Conservation (phyloP, 805 yeast genomes). For the Starmera amethionina region DNA sequence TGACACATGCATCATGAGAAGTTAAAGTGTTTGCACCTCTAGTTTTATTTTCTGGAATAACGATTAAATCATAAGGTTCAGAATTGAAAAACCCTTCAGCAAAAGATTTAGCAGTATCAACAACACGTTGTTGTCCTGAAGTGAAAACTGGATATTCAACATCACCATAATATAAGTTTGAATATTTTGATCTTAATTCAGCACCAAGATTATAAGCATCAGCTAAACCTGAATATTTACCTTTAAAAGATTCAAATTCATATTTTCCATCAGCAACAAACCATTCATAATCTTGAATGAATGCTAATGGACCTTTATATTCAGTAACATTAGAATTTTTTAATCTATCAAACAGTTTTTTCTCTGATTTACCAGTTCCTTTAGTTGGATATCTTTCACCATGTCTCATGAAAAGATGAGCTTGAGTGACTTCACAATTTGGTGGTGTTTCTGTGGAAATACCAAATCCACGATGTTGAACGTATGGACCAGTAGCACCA, state of each 20-base stretch:
- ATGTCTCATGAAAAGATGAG: constrained; percentile 64
- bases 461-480: constrained; percentile 42
- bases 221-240: constrained; percentile 37
- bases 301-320: constrained; percentile 40
- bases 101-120: constrained; percentile 35
- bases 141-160: constrained; percentile 35
- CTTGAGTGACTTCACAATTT: constrained; percentile 50
- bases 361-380: constrained; percentile 21
- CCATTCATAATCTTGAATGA: constrained; percentile 45
- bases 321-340: constrained; percentile 23
- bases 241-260: constrained; percentile 29
- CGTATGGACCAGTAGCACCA: constrained; percentile 51
- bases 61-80: constrained; percentile 22
- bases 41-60: constrained; percentile 27
- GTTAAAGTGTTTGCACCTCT: constrained; percentile 44
- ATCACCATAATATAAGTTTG: constrained; percentile 26
- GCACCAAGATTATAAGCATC: constrained; percentile 36
- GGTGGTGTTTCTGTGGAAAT: constrained; percentile 37
- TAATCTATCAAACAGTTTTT: constrained; percentile 22
- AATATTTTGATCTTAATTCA: constrained; percentile 33
- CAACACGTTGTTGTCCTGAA: constrained; percentile 37
- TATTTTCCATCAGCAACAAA: constrained; percentile 32
- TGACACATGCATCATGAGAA: constrained; percentile 33
- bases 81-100: constrained; percentile 40
- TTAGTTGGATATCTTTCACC: constrained; percentile 68